Conservation (phyloP, 208 protist species). For the Angomonas ambiguus region DNA sequence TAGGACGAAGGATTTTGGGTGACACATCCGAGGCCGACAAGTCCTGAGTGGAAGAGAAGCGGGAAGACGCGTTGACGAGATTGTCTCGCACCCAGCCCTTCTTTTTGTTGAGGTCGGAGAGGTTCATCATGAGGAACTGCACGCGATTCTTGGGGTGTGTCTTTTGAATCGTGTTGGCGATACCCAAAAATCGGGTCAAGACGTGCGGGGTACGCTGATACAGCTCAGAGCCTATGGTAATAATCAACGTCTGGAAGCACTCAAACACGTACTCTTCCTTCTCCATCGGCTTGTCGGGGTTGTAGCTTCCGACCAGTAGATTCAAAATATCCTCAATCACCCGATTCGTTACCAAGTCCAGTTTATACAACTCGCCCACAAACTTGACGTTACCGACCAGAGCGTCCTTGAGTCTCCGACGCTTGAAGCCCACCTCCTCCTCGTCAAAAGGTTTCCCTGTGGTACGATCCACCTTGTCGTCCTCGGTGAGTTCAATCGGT, state of each 20-base stretch:
- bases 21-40: not conserved
- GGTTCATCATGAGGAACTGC: slow-evolving; percentile 80
- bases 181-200: slow-evolving; percentile 42
- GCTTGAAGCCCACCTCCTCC: slow-evolving; percentile 73
- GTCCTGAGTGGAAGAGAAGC: slow-evolving; percentile 9
- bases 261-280: slow-evolving; percentile 76
- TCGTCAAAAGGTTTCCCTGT: slow-evolving; percentile 48
- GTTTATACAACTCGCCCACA: slow-evolving; percentile 77
- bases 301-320: slow-evolving; percentile 54
- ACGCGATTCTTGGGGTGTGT: slow-evolving; percentile 66
- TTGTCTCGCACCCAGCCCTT: slow-evolving; percentile 44
- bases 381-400: slow-evolving; percentile 86
- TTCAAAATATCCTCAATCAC: slow-evolving; percentile 68
- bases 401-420: slow-evolving; percentile 58
- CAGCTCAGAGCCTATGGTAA: slow-evolving; percentile 33
- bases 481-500: slow-evolving; percentile 58
- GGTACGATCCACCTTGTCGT: slow-evolving; percentile 67
- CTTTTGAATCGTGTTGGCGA: slow-evolving; percentile 53
- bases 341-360: slow-evolving; percentile 48
- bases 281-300: slow-evolving; percentile 32
- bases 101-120: slow-evolving; percentile 49
- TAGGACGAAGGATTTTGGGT: not conserved
- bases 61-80: slow-evolving; percentile 4
- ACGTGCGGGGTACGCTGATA: slow-evolving; percentile 30
- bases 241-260: slow-evolving; percentile 62